Evolutionary conservation across 352 stramenopile genomes (phyloP), one percentile per base, ranked within the genome.

Genomic region (Pythium angustatum): DNA sequence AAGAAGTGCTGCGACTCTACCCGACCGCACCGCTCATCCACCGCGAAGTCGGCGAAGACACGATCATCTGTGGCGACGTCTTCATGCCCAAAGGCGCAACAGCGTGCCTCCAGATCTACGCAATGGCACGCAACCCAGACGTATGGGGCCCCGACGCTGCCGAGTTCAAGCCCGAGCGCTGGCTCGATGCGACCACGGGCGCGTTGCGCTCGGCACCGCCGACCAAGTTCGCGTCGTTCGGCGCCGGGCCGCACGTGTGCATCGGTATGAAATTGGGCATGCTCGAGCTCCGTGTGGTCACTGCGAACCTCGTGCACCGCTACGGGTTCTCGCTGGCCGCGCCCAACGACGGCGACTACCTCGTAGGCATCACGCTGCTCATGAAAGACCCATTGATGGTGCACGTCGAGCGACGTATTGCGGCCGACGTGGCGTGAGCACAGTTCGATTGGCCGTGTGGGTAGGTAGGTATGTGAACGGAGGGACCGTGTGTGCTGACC

Each of bases 81-180:
- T 10, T 6, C 31, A 45, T 45, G 3, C 3, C 6, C 5, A 57
- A 57, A 19, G 50, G 50, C 31, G 33, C 28, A 17, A 11, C 33
- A 21, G 33, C 45, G 5, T 21, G 8, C 12, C n/a, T 33, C 19
- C 12, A 31, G 3, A n/a, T 58, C 11, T 88, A 75, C 53, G 56
- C 56, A 7, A 79, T 85, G 49, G 68, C 59, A 6, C 59, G 71
- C 19, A 58, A 65, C 14, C 44, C 56, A 24, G 45, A 51, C 3
- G 41, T 83, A 34, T 65, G 47, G 58, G 58, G 58, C 7, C 48
- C 58, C 4, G 58, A 66, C 40, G 47, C 58, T 1, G n/a, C 26
- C 8, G 71, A 90, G 62, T 91, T 86, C 56, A 83, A 83, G 14
- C 83, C 85, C 11, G 80, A 92, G 45, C 81, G 86, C 26, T 93